Conservation (phyloP, 1,284 basidiomycete species). For the Trichosporon inkin region DNA sequence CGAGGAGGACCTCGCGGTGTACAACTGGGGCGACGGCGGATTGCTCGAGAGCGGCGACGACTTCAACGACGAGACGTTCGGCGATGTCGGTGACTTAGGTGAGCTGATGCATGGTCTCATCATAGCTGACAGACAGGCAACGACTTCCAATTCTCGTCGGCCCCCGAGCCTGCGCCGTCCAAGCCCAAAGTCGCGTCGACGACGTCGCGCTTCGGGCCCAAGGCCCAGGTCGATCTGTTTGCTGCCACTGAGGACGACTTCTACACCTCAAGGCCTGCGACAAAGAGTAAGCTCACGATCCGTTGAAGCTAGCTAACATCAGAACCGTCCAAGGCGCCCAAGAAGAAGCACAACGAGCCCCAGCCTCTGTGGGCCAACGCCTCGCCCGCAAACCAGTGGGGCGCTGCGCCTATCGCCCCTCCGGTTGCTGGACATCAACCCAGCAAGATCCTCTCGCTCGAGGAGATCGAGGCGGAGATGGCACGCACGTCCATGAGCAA, state of each 20-base stretch:
- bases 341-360: constrained; percentile 26
- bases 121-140: constrained; percentile 58
- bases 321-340: constrained; percentile 7
- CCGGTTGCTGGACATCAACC: constrained; percentile 17
- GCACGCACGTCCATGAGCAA: constrained; percentile 31
- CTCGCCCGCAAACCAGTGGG: constrained; percentile 51
- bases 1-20: constrained; percentile 62
- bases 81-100: constrained; percentile 65
- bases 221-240: constrained; percentile 43
- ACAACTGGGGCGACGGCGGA: constrained; percentile 61
- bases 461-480: constrained; percentile 94
- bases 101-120: constrained; percentile 37
- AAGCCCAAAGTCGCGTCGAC: constrained; percentile 38
- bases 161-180: constrained; percentile 24
- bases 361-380: constrained; percentile 36
- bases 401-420: constrained; percentile 30
- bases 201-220: constrained; percentile 41
- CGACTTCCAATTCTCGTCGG: constrained; percentile 79
- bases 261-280: constrained; percentile 36
- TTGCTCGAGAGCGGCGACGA: constrained; percentile 86
- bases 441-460: constrained; percentile 66
- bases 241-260: constrained; percentile 51
- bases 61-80: constrained; percentile 94
- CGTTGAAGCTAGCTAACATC: not conserved
- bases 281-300: constrained; percentile 32